Percentiles rank a stretch among this genome's conserved stretches.
Conservation (phyloP, 1,139 yeast species). For the Hansenula sp. region DNA sequence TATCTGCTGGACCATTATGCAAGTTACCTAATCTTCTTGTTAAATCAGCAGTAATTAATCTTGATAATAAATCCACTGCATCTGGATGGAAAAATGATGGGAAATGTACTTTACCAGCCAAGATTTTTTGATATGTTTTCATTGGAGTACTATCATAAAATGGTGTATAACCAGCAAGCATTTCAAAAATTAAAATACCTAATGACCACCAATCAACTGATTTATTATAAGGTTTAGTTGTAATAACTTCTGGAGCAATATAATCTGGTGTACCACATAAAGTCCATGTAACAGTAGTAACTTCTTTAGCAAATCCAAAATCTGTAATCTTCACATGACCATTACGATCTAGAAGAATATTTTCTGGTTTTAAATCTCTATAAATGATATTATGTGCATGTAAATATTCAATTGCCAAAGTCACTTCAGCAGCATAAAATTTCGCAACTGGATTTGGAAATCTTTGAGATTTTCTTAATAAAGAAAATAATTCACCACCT, state of each 20-base stretch:
- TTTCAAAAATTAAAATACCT: conserved; percentile 90
- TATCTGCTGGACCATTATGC: conserved; percentile 86
- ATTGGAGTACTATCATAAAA: conserved; percentile 95
- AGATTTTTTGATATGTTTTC: conserved; percentile 94
- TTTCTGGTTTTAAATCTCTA: conserved; percentile 95
- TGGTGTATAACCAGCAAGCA: conserved; percentile 97
- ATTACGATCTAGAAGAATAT: conserved; percentile 82
- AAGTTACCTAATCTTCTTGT: conserved; percentile 89
- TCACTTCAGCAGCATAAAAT: conserved; percentile 95
- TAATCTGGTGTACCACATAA: conserved; percentile 97
- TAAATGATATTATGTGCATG: conserved; percentile 91
- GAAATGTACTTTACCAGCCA: conserved; percentile 81
- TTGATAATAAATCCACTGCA: conserved; percentile 74
- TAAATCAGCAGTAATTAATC: conserved; percentile 83
- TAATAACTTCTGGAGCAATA: conserved; percentile 96
- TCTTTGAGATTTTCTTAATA: conserved; percentile 85
- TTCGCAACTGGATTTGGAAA: conserved; percentile 98
- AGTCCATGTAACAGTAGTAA: conserved; percentile 91
- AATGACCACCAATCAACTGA: conserved; percentile 99
- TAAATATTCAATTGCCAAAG: conserved; percentile 85
- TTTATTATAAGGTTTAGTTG: conserved; percentile 94
- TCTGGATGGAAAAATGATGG: conserved; percentile 90
- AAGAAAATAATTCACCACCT: conserved; percentile 92
- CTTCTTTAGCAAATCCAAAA: conserved; percentile 97
- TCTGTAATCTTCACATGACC: conserved; percentile 96